Evolutionary conservation across 1,284 basidiomycete genomes (phyloP).

Genomic region (Rhodotorula sp.): DNA sequence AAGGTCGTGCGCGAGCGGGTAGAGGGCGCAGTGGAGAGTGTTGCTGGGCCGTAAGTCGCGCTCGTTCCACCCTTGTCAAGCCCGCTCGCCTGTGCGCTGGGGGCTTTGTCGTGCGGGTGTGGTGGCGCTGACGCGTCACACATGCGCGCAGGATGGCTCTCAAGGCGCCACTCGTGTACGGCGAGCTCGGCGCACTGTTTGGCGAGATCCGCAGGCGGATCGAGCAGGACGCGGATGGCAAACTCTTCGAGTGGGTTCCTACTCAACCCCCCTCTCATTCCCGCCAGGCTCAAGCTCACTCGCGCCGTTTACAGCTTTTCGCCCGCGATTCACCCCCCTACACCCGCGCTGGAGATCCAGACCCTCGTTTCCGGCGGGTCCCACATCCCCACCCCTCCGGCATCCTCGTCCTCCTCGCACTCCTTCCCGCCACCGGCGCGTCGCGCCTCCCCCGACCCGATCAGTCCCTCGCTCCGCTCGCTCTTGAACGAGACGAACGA

Average conservation of each 20-base stretch:
- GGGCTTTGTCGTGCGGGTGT: too few species aligned
- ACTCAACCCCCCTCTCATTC: conserved; percentile 8
- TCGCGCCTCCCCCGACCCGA: conserved; percentile 12
- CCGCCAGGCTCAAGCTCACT: neutral
- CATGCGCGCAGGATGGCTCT: conserved; percentile 66
- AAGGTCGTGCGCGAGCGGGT: conserved; percentile 74
- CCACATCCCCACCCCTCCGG: conserved; percentile 49
- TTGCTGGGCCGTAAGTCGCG: conserved; percentile 70
- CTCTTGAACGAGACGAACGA: conserved; percentile 70
- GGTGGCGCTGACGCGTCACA: too few species aligned
- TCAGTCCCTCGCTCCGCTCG: conserved; percentile 59
- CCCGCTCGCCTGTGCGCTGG: neutral
- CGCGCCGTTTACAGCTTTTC: conserved; percentile 60
- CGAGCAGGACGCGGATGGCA: conserved; percentile 59
- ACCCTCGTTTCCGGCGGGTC: conserved; percentile 67
- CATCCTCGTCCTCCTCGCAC: conserved; percentile 56
- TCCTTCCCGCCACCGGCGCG: conserved; percentile 53
- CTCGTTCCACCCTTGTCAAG: neutral
- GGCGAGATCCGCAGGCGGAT: conserved; percentile 70
- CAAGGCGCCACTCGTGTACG: conserved; percentile 68
- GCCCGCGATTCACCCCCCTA: conserved; percentile 71
- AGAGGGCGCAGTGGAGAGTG: conserved; percentile 70
- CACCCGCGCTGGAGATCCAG: conserved; percentile 66
- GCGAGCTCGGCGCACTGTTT: conserved; percentile 69
- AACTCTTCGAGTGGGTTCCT: conserved; percentile 61